Evolutionary conservation across 1,284 basidiomycete genomes (phyloP).

Genomic region (Ganoderma boninense): DNA sequence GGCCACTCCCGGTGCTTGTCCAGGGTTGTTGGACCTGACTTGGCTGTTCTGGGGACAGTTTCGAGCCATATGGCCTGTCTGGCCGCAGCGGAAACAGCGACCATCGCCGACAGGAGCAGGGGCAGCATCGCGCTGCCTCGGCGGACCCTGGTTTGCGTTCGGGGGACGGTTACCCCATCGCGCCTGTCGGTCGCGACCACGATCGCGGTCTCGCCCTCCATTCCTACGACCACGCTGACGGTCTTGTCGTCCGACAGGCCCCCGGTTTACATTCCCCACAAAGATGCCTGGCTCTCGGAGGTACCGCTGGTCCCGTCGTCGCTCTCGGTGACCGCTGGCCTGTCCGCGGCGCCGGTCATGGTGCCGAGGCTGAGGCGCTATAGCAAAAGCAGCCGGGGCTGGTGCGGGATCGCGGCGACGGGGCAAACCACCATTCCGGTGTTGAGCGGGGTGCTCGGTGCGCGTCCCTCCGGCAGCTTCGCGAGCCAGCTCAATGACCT

Average conservation of each 20-base stretch:
- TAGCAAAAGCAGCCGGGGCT: background rate
- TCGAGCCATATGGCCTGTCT: background rate
- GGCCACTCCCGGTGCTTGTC: too few species aligned
- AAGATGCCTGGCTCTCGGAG: background rate
- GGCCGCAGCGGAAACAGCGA: background rate
- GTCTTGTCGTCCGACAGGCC: background rate
- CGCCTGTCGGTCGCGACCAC: background rate
- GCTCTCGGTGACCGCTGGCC: background rate
- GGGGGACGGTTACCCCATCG: background rate
- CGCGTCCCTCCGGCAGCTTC: background rate
- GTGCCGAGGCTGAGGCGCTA: background rate
- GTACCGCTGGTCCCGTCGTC: background rate
- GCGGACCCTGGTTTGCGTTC: too few species aligned
- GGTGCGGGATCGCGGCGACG: background rate
- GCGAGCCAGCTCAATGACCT: conserved; percentile 27
- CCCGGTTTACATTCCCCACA: background rate
- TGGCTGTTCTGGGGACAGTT: background rate
- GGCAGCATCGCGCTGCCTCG: too few species aligned
- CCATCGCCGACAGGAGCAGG: too few species aligned
- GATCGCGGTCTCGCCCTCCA: background rate
- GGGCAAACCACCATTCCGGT: too few species aligned
- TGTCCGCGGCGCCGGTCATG: background rate
- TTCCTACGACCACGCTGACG: background rate
- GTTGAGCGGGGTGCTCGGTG: too few species aligned
- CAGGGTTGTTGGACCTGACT: too few species aligned